Evolutionary conservation across 441 rosid genomes (phyloP).

Genomic region (Eruca vesicaria): DNA sequence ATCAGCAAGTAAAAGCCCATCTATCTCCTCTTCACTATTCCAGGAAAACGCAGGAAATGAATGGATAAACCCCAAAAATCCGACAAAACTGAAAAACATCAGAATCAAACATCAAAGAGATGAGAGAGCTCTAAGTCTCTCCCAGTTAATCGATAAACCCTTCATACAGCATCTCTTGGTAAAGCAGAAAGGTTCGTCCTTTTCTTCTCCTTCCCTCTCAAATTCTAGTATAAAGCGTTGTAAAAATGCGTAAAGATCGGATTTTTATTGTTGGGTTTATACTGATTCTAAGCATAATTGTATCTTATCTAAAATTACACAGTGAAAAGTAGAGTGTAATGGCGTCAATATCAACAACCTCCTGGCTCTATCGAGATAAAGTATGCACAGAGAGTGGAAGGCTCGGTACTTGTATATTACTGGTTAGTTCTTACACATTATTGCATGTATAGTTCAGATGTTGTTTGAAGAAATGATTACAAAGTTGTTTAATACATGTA

Average conservation of each 20-base stretch:
- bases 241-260: background rate
- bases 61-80: constrained; percentile 28
- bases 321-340: constrained; percentile 29
- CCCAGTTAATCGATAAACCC: background rate
- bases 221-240: background rate
- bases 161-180: background rate
- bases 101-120: constrained; percentile 1
- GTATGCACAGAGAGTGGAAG: constrained; percentile 21
- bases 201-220: background rate
- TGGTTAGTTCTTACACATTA: constrained; percentile 37
- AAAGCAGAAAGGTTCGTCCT: constrained; percentile 9
- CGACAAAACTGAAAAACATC: background rate
- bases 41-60: constrained; percentile 4
- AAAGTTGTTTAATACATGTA: constrained; percentile 29
- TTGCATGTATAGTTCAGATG: background rate
- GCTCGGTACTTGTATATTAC: constrained; percentile 30
- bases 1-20: no score
- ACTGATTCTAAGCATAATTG: background rate
- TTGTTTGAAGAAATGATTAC: background rate
- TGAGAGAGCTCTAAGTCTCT: background rate
- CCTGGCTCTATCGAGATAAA: constrained; percentile 38
- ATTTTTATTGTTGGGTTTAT: background rate
- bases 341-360: constrained; percentile 43
- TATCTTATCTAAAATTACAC: no score
- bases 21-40: background rate